Base-by-base conservation (phyloP, 2,329 filamentous ascomycete species). In the Fusarium heterosporum region DNA sequence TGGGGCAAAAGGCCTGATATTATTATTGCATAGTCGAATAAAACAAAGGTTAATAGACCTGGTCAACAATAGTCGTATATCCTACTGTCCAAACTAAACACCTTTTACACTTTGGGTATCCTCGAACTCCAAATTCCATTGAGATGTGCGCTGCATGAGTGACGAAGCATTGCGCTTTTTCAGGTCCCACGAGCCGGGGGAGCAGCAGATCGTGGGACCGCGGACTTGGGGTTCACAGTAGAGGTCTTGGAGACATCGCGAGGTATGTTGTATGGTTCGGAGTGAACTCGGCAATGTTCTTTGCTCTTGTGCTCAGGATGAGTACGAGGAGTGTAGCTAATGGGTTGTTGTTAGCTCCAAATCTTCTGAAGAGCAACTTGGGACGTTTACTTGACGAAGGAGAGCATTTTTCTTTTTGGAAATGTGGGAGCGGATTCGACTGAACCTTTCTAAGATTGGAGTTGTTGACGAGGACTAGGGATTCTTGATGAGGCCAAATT, bases 221-320 rank as follows among this genome's bases (percentile, higher is more conserved):
- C 32, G n/a, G 66, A 40, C 29, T 67, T 69, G 51, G 53, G 43
- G 12, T 69, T 66, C 22, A 47, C 51, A 16, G 17, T 49, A 12
- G 56, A 46, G 13, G 51, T 36, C 17, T 64, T 54, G 53, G 46
- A 43, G 38, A 56, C 29, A 58, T 66, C 58, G 32, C 43, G 50
- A 40, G 66, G 58, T 26, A 67, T 34, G n/a, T 50, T 48, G 25
- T 50, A 60, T 26, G 66, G 66, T 8, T 60, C 22, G 53, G 66
- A 69, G 19, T 52, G 66, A 32, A 69, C 62, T 11, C 66, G 66
- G 40, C 66, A 69, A 42, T 67, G 62, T 25, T 69, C 66, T 41
- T 69, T 69, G 54, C 53, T 67, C 58, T 69, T 69, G 45, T 69
- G 66, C 66, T 69, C 66, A 17, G 66, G 66, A n/a, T 69, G 66